phyloP scores from a whole-genome alignment of 106 monocot species.

The Triglochin maritima region DNA sequence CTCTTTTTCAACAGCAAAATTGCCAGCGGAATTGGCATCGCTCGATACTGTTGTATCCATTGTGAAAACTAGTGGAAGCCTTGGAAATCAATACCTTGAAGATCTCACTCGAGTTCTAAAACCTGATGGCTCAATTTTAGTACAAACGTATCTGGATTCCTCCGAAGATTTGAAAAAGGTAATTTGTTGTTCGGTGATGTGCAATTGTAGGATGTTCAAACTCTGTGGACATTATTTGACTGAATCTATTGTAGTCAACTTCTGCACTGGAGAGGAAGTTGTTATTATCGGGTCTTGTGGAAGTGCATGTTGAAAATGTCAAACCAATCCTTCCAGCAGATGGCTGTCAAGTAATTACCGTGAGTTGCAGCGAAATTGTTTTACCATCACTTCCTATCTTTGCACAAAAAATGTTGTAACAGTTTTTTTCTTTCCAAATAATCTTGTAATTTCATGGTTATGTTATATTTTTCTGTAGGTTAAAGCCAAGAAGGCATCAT shows the following conservation, averaged over 20 bases:
- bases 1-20: not conserved
- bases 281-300: slow-evolving; percentile 56
- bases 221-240: not conserved
- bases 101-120: slow-evolving; percentile 62
- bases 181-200: not conserved
- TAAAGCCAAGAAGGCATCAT: slow-evolving; percentile 65
- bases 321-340: slow-evolving; percentile 19
- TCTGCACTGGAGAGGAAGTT: slow-evolving; percentile 35
- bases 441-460: not conserved
- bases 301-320: slow-evolving; percentile 33
- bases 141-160: slow-evolving; percentile 19
- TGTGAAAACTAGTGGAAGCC: slow-evolving; percentile 20
- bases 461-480: slow-evolving; percentile 22
- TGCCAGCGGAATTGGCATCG: slow-evolving; percentile 34
- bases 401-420: not conserved
- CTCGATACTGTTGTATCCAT: slow-evolving; percentile 35
- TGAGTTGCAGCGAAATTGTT: slow-evolving; percentile 15
- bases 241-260: slow-evolving; percentile 20
- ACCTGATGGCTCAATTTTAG: slow-evolving; percentile 45
- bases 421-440: not conserved
- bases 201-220: not conserved
- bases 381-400: not conserved
- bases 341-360: slow-evolving; percentile 20
- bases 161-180: slow-evolving; percentile 31
- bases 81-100: slow-evolving; percentile 23